Evolutionary conservation across 345 rosid species (phyloP).

Genomic region (Eucalyptus caleyi): DNA sequence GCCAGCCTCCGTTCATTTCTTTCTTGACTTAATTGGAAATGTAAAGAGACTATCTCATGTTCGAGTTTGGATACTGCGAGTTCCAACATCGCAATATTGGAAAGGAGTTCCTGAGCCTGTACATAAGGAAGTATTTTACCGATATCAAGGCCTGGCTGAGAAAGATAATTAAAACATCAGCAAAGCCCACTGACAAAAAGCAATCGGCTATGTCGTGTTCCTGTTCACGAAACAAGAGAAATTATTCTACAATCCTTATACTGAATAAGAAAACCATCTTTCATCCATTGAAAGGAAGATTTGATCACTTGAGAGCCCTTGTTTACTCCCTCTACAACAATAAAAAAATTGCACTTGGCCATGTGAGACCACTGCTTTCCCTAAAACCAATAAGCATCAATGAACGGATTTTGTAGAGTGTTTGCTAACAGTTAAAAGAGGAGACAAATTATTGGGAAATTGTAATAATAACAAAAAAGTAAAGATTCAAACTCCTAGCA

Average conservation of each 20-base stretch:
- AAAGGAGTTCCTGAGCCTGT: conserved; percentile 71
- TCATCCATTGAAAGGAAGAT: neutral
- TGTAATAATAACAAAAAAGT: neutral
- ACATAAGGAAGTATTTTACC: neutral
- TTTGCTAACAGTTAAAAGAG: neutral
- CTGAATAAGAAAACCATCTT: neutral
- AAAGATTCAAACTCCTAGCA: neutral
- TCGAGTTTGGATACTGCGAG: conserved; percentile 61
- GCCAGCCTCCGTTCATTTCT: conserved; percentile 78
- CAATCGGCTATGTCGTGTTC: neutral
- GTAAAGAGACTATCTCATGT: conserved; percentile 67
- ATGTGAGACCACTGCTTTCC: neutral
- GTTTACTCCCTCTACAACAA: neutral
- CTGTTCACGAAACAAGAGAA: neutral
- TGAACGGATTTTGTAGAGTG: neutral
- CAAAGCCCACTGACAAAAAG: neutral
- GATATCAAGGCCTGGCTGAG: neutral
- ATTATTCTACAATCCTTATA: neutral
- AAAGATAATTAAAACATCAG: neutral
- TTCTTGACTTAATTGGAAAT: conserved; percentile 92
- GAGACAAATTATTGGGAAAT: neutral
- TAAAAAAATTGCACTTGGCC: neutral
- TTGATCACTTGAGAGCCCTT: neutral
- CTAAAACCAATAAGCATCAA: neutral
- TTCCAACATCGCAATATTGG: conserved; percentile 58